Base-by-base conservation (phyloP, 148 eudicot species). In the Amaranthus cruentus region DNA sequence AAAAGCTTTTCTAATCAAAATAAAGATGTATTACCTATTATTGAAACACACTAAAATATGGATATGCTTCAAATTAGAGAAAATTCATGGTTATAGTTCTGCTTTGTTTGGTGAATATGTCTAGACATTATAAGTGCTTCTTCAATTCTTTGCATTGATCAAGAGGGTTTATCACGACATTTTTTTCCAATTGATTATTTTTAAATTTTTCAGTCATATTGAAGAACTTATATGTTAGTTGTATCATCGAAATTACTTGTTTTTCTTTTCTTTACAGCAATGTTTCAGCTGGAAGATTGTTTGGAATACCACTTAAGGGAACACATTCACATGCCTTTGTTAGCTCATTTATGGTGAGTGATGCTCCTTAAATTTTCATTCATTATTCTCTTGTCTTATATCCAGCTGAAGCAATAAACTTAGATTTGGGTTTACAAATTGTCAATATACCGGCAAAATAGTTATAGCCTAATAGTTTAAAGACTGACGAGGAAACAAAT, bases 261-360 rank as follows among this genome's bases (percentile, higher is more conserved):
- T 72, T 60, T 42, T 58, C 66, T 28, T 4, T n/a, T 70, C 62
- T 38, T 69, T 77, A 59, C 89, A 95, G 98, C 90, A 95, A 95
- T 80, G 91, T 90, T 73, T 91, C 88, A 78, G 98, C 98, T 83
- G 98, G 96, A 76, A 90, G 82, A 80, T 83, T 91, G 81, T 95
- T 95, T 84, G 98, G 98, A 80, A 94, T 94, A 78, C 98, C 98
- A 43, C 85, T 94, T 48, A 85, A 85, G 70, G 98, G 98, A 80
- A 94, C 98, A 59, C 98, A 95, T 82, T 95, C 98, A 70, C 98
- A 95, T 85, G 98, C 98, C 70, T 95, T 89, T 89, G 97, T 95
- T 71, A 95, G 97, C 89, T 95, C 98, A 73, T 95, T 85, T 69
- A 88, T 87, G 96, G 96, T 88, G 66, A 73, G 62, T 7, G 42